Base-by-base conservation (phyloP, 176 grass and related monocot genomes). In the Oropetium thomaeum region DNA sequence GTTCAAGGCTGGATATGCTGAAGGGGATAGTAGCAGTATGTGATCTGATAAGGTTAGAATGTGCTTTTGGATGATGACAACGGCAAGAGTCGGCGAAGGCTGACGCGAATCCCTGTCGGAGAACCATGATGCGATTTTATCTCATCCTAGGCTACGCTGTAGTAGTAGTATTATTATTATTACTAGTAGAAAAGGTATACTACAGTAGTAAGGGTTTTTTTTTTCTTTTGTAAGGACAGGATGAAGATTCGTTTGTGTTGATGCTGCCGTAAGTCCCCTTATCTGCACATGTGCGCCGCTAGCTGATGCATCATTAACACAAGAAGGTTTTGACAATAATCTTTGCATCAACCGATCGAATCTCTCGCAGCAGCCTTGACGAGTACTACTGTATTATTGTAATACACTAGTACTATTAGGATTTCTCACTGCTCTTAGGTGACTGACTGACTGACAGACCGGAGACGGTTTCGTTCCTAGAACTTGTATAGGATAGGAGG, bases 31-130 rank as follows among this genome's bases (percentile, higher is more conserved):
- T n/a, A n/a, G n/a, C n/a, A 49, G 45, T 5, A 58, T 7, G 1
- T 58, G 19, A 69, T 79, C 77, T 27, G 65, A 70, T 79, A 79
- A 79, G 52, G 27, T 79, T 59, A 19, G 51, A 58, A 69, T 59
- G 27, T 11, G 17, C 37, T 54, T 43, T 79, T n/a, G n/a, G n/a
- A n/a, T n/a, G n/a, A 47, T 33, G 38, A 62, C 19, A n/a, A 26
- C 37, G 2, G 55, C 48, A 42, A 8, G 0, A 40, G 38, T 59
- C 37, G 65, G 52, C 27, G 23, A n/a, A 68, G 52, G 77, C 52
- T 33, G 75, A 78, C 75, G 47, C 61, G 23, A 29, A 11, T 67
- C 62, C 75, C 12, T 32, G 15, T 69, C 76, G 40, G 63, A 47
- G 65, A 44, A 47, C n/a, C 12, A 27, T 7, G 17, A 20, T 11